Base-by-base conservation (phyloP, 1,284 basidiomycete genomes). In the Anthracocystis panici-leucophaei region DNA sequence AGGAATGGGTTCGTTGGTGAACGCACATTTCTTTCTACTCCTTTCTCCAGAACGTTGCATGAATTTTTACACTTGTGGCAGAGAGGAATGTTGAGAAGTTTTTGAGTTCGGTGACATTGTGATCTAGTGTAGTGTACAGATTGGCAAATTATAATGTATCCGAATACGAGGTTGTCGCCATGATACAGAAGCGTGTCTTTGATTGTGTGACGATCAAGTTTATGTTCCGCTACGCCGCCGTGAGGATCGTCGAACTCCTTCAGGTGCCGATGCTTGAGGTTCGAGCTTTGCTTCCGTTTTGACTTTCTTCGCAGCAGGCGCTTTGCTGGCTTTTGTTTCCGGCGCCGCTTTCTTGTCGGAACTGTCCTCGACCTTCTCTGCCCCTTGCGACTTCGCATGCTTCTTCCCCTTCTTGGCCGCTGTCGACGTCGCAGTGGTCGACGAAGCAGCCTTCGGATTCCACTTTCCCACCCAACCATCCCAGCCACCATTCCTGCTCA, bases 401-500 rank as follows among this genome's bases (percentile, higher is more conserved):
- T 59, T 51, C 18, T 46, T 46, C 3, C 8, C 33, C 14, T 41
- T 29, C 41, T 46, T 59, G 0, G 66, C 3, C 23, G 66, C 21
- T 21, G 20, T 45, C n/a, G 46, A 23, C 6, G 46, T 18, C 8
- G 42, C n/a, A 41, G 51, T 20, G 3, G 33, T 46, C 10, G 56
- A 46, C 8, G 57, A 18, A 18, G 46, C 48, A 35, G 44, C 31
- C 14, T 23, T 50, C 0, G 74, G 63, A 59, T 80, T 77, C 80
- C 80, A 82, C 45, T 82, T 82, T 1, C 72, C 80, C 2, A 56
- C 33, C 81, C 82, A 82, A 6, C 71, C 65, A 5, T 86, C 84
- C 84, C 87, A 89, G 0, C 88, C 88, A 0, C 95, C 95, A 31
- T 88, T 88, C 54, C 90, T 88, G 0, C 93, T 92, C 54, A 98